These are phyloP conservation scores for Aspergillus niger DNA, from an alignment of 2,329 filamentous ascomycete genomes.

Conservation along the genomic window DNA sequence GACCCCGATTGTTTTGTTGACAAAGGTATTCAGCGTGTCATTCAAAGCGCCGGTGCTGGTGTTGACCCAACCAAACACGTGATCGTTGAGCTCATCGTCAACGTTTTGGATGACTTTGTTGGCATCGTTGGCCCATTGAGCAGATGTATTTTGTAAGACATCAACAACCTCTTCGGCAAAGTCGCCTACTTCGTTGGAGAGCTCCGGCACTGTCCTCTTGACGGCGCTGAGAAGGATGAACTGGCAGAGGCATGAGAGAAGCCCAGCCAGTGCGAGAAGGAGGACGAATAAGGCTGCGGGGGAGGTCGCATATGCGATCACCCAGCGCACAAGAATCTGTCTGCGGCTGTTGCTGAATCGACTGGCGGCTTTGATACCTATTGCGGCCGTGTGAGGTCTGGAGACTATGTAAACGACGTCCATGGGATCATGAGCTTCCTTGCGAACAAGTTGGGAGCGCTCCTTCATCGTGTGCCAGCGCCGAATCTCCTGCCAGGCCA, in stretches of 20 bases:
- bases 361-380: conserved; percentile 70
- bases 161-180: conserved; percentile 77
- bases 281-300: conserved; percentile 82
- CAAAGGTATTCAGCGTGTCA: conserved; percentile 78
- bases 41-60: conserved; percentile 83
- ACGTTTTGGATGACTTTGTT: conserved; percentile 69
- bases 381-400: conserved; percentile 71
- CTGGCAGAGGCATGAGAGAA: conserved; percentile 82
- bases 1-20: conserved; percentile 71
- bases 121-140: conserved; percentile 73
- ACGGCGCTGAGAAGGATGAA: conserved; percentile 73
- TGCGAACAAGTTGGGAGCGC: conserved; percentile 66
- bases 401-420: conserved; percentile 88
- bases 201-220: conserved; percentile 72
- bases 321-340: conserved; percentile 78
- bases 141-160: conserved; percentile 72
- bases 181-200: conserved; percentile 72
- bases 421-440: conserved; percentile 73
- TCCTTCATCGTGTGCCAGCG: conserved; percentile 73
- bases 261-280: conserved; percentile 76
- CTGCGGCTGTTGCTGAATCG: conserved; percentile 63
- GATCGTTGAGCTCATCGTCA: conserved; percentile 74
- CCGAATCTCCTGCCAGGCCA: conserved; percentile 78
- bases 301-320: conserved; percentile 83
- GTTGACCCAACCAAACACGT: conserved; percentile 84